Evolutionary conservation across 495 filamentous ascomycete species (phyloP), one percentile per base, ranked within the genome.

Genomic region (Tricharina praecox): DNA sequence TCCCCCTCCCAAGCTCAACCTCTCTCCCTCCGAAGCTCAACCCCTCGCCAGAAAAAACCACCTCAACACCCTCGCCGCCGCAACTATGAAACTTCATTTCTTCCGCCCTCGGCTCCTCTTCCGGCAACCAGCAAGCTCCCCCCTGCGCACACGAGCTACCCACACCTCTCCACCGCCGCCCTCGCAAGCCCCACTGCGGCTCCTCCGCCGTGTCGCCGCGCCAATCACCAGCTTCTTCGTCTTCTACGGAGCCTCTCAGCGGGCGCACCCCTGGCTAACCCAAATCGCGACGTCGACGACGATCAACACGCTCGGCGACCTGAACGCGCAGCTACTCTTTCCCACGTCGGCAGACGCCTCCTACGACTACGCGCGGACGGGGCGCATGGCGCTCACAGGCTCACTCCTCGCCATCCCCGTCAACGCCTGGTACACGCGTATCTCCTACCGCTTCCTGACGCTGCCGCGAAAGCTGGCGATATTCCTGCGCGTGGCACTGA

Each of bases 301-400:
- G 11, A 81, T 93, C 41, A 93, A 86, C 60, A 67, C 82, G 13
- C 73, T 73, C 33, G 84, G 85, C 11, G 87, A 95, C 61, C 52
- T 93, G 52, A 77, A 77, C 50, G 84, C 85, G 47, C 87, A 95
- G 63, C 50, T 71, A 13, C 45, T 72, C 3, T 73, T 72, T 23
- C 20, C 45, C 32, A 19, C 21, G 3, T n/a, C 43, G 4, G 20
- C 4, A 47, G 58, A 48, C 19, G 50, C 52, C 28, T 67, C 69
- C 9, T 88, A 90, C 58, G 79, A 84, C 54, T 75, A 79, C 7
- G 66, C 63, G 48, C 69, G 83, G 48, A 90, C 83, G 9, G 60
- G 71, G 43, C 67, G 86, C 44, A 76, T 84, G 50, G 55, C 93
- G 62, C 57, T 73, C 10, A 85, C 93, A 53, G 85, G 86, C 5